phyloP scores from a whole-genome alignment of 2,329 filamentous ascomycete species.

The Cordyceps javanica region DNA sequence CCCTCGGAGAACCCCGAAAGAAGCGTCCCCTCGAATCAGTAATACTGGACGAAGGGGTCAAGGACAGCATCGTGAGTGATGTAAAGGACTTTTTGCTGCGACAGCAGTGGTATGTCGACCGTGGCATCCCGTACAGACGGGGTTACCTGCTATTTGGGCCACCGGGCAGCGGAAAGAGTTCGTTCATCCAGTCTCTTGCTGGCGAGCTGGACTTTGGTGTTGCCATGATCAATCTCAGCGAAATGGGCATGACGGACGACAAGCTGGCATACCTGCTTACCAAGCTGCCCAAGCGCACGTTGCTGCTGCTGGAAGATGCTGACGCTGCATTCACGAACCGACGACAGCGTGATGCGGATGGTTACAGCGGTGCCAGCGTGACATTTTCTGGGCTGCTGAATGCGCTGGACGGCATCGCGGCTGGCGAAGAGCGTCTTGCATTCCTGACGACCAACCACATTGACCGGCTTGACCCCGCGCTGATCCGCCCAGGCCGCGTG shows the following conservation, averaged over 20 bases:
- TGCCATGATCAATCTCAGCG: slow-evolving; percentile 85
- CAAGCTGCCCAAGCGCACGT: slow-evolving; percentile 74
- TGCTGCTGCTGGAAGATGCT: slow-evolving; percentile 82
- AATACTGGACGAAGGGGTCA: slow-evolving; percentile 75
- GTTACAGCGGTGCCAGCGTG: slow-evolving; percentile 80
- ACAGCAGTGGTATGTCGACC: slow-evolving; percentile 83
- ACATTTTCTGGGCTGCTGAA: slow-evolving; percentile 91
- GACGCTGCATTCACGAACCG: slow-evolving; percentile 87
- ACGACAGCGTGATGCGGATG: slow-evolving; percentile 69
- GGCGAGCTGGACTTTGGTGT: slow-evolving; percentile 91
- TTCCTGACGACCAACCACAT: slow-evolving; percentile 95
- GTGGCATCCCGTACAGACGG: slow-evolving; percentile 87
- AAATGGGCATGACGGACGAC: slow-evolving; percentile 85
- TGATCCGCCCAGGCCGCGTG: slow-evolving; percentile 85
- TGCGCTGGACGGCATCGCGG: slow-evolving; percentile 84
- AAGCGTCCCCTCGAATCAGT: slow-evolving; percentile 88
- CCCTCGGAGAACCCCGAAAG: slow-evolving; percentile 74
- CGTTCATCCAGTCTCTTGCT: slow-evolving; percentile 91
- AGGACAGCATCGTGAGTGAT: slow-evolving; percentile 73
- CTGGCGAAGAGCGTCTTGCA: slow-evolving; percentile 86
- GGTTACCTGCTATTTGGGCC: slow-evolving; percentile 87
- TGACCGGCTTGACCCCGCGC: slow-evolving; percentile 78
- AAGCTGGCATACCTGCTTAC: slow-evolving; percentile 79
- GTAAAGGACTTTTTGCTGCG: slow-evolving; percentile 75
- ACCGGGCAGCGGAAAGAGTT: slow-evolving; percentile 88